These are phyloP conservation scores for Gracilaria domingensis DNA, from an alignment of 23 red algal genomes.

Conservation along the genomic window DNA sequence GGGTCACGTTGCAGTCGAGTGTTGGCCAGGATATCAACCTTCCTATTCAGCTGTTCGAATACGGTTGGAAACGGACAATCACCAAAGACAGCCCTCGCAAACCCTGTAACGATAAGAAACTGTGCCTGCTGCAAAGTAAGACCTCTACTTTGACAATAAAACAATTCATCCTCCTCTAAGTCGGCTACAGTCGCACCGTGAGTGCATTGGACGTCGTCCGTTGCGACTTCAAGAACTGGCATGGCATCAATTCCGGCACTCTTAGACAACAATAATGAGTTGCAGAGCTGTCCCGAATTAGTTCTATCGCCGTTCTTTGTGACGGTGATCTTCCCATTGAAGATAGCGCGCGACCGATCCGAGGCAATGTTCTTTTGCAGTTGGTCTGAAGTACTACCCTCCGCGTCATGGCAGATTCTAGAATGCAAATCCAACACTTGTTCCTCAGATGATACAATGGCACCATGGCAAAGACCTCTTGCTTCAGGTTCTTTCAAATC, in stretches of 20 bases:
- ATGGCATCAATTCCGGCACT: constrained; percentile 82
- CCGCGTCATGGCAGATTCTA: constrained; percentile 72
- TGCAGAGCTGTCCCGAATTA: constrained; percentile 83
- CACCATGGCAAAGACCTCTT: constrained; percentile 31
- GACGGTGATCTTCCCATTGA: constrained; percentile 83
- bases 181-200: constrained; percentile 92
- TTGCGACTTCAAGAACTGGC: constrained; percentile 90
- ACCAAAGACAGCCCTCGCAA: constrained; percentile 65
- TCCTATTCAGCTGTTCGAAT: constrained; percentile 21
- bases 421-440: constrained; percentile 82
- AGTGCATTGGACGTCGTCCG: constrained; percentile 91
- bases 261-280: constrained; percentile 81
- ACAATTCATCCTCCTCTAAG: constrained; percentile 86
- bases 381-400: constrained; percentile 64
- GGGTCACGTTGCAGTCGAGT: background rate
- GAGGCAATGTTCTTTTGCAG: constrained; percentile 91
- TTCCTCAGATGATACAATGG: constrained; percentile 47
- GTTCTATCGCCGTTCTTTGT: constrained; percentile 60
- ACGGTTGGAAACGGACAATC: constrained; percentile 63
- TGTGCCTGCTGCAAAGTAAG: constrained; percentile 71
- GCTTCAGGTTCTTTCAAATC: constrained; percentile 63
- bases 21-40: background rate
- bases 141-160: constrained; percentile 89
- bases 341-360: constrained; percentile 75
- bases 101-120: constrained; percentile 66